Evolutionary conservation across 1,284 basidiomycete species (phyloP), one percentile per base, ranked within the genome.

Genomic region (Malassezia furfur): DNA sequence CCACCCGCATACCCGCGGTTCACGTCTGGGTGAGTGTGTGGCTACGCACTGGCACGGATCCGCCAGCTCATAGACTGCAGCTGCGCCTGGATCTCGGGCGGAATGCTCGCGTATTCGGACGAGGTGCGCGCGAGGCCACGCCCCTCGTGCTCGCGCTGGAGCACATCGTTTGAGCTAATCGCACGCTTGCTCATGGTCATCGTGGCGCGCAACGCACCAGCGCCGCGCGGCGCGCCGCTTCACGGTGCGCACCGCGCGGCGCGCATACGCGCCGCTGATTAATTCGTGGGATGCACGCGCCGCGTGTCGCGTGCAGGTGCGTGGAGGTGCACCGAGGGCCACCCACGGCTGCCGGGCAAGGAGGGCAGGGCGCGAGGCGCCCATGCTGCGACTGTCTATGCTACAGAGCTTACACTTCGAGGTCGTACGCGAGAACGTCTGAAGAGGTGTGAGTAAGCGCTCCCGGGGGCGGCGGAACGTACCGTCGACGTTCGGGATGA

Each of bases 361-460:
- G 25, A 28, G 25, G 25, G 25, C 25, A 28, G 25, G 7, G 25
- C 25, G 25, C 25, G 4, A 28, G 7, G 25, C 25, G 25, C 25
- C 25, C 7, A 28, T 28, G 25, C 25, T 28, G 25, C 25, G 25
- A 28, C 25, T 28, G 25, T 28, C 25, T 34, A n/a, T 15, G 22
- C 39, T 41, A 51, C 39, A 51, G 14, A 3, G 21, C 5, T 22
- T 51, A 66, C 32, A 66, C 53, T 31, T 66, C 67, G 46, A 69
- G 64, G 55, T 69, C 67, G 59, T 69, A 69, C 19, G 67, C 67
- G 12, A 69, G 64, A 10, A 69, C 52, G 17, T 60, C 58, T 60
- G 40, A 25, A n/a, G 11, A 21, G 31, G 17, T 21, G 22, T 19
- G 11, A 48, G 34, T 31, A 38, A 4, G 11, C 2, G 30, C 2